Conservation (phyloP, 164 flowering plant genomes). For the Nelumbo lutea region DNA sequence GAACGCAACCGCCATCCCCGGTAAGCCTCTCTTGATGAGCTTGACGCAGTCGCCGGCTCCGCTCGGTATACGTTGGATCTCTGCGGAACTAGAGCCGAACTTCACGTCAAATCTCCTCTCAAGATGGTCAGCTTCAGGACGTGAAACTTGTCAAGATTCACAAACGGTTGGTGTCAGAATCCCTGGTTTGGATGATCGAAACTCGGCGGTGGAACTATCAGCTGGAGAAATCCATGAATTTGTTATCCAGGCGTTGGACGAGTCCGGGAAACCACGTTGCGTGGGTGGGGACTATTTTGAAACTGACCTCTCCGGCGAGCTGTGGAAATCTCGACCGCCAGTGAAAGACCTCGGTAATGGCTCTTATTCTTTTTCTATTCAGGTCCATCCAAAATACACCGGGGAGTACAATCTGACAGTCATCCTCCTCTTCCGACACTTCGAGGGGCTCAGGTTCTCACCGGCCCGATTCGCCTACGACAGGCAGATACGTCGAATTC, state of each 20-base stretch:
- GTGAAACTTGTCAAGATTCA: conserved; percentile 56
- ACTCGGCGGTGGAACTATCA: conserved; percentile 32
- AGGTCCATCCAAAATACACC: conserved; percentile 75
- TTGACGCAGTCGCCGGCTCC: background rate
- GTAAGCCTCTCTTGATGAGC: background rate
- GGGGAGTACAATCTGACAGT: conserved; percentile 61
- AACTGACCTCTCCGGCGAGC: conserved; percentile 69
- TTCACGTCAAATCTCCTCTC: conserved; percentile 50
- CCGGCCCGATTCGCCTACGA: conserved; percentile 48
- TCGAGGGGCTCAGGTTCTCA: conserved; percentile 63
- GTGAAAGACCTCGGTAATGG: conserved; percentile 73
- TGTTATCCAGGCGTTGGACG: conserved; percentile 58
- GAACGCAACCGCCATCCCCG: background rate
- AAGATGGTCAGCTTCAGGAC: conserved; percentile 58
- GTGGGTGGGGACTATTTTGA: conserved; percentile 90
- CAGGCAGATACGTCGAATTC: conserved; percentile 39
- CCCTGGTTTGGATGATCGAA: conserved; percentile 39
- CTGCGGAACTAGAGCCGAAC: conserved; percentile 50
- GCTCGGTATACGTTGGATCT: conserved; percentile 35
- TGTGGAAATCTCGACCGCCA: conserved; percentile 84
- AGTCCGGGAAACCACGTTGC: conserved; percentile 44
- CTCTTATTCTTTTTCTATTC: conserved; percentile 57
- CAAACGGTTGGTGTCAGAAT: conserved; percentile 41
- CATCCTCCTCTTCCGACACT: conserved; percentile 65
- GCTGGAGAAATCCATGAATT: conserved; percentile 69